These are phyloP conservation scores for Coemansia nantahalensis DNA, from an alignment of 192 early-diverging fungal species.

Conservation along the genomic window DNA sequence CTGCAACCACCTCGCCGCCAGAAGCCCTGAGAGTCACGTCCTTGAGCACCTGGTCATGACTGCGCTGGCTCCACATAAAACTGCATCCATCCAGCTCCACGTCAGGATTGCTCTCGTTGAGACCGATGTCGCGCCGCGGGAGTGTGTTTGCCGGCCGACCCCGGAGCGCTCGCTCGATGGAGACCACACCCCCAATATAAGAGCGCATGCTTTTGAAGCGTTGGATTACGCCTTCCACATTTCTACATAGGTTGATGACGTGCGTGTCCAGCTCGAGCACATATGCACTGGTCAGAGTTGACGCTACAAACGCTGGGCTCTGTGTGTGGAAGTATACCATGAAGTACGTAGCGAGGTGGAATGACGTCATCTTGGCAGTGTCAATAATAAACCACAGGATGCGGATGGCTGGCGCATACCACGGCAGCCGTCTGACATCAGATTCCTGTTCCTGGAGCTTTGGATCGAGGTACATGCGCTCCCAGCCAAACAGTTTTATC, in stretches of 20 bases:
- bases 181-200: conserved; percentile 4
- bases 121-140: too few species aligned
- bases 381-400: conserved; percentile 11
- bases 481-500: conserved; percentile 50
- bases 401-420: conserved; percentile 34
- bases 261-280: conserved; percentile 24
- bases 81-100: conserved; percentile 17
- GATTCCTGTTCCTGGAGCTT: conserved; percentile 8
- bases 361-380: conserved; percentile 2
- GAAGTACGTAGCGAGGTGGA: conserved; percentile 16
- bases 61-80: conserved; percentile 23
- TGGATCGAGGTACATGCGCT: conserved; percentile 32
- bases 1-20: conserved; percentile 64
- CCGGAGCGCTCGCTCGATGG: conserved; percentile 15
- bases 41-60: conserved; percentile 5
- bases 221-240: conserved; percentile 2
- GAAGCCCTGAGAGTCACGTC: conserved; percentile 54
- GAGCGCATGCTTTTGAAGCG: conserved; percentile 1
- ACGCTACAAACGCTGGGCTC: background rate
- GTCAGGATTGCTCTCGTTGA: too few species aligned
- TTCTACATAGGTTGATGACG: conserved; percentile 5
- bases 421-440: conserved; percentile 8
- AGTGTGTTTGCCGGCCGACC: too few species aligned
- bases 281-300: conserved; percentile 20
- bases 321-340: conserved; percentile 18